Conservation (phyloP, 768 basidiomycete species). For the Boletus insuetus region DNA sequence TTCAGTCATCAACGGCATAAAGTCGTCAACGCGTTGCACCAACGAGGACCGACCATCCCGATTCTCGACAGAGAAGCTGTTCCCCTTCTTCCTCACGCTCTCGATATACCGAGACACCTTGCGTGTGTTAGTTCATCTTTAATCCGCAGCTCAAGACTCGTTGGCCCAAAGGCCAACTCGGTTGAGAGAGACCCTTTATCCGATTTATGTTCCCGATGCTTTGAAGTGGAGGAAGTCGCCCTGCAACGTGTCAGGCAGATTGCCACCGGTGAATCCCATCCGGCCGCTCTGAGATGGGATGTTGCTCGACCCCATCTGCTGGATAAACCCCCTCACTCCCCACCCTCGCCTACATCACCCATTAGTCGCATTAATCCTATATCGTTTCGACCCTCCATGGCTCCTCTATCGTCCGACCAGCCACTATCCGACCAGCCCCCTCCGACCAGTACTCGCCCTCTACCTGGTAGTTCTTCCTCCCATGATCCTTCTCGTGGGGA, state of each 20-base stretch:
- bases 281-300: constrained; percentile 18
- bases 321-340: constrained; percentile 8
- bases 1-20: constrained; percentile 52
- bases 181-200: constrained; percentile 40
- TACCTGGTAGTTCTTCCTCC: background rate
- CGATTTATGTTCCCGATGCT: constrained; percentile 59
- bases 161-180: constrained; percentile 36
- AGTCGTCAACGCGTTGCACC: constrained; percentile 53
- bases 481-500: constrained; percentile 4
- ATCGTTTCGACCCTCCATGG: constrained; percentile 39
- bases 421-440: constrained; percentile 28
- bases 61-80: constrained; percentile 67
- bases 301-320: background rate
- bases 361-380: constrained; percentile 17
- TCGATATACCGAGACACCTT: constrained; percentile 78
- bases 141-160: constrained; percentile 55
- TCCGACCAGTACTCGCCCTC: background rate
- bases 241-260: constrained; percentile 64
- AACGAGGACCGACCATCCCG: constrained; percentile 54
- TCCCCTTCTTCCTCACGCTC: constrained; percentile 66
- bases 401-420: constrained; percentile 39
- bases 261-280: constrained; percentile 28
- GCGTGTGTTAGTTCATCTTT: constrained; percentile 74
- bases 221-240: constrained; percentile 69
- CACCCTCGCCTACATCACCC: constrained; percentile 24